phyloP scores from a whole-genome alignment of 805 yeast genomes.

The Saturnispora zaruensis region DNA sequence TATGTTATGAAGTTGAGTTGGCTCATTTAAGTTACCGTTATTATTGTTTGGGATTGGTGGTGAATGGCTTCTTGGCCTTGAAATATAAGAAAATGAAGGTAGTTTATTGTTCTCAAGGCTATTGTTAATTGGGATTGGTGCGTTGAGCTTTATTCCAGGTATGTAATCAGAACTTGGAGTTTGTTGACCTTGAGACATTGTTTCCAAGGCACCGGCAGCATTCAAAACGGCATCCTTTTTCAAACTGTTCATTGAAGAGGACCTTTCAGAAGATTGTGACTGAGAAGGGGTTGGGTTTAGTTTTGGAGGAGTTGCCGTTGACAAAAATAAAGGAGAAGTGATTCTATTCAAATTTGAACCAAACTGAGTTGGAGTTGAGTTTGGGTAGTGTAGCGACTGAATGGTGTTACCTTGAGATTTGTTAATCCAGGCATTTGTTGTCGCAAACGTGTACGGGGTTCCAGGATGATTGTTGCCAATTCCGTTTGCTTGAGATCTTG shows the following conservation, averaged over 20 bases:
- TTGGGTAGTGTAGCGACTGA: slow-evolving; percentile 56
- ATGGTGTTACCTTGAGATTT: slow-evolving; percentile 27
- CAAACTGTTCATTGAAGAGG: slow-evolving; percentile 20
- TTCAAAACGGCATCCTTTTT: slow-evolving; percentile 28
- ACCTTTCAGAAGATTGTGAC: slow-evolving; percentile 31
- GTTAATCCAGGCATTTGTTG: slow-evolving; percentile 23
- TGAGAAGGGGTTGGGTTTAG: slow-evolving; percentile 27
- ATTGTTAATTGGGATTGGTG: slow-evolving; percentile 13
- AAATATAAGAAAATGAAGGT: slow-evolving; percentile 22
- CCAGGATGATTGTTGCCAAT: slow-evolving; percentile 17
- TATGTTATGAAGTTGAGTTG: slow-evolving; percentile 13
- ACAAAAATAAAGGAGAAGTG: slow-evolving; percentile 55
- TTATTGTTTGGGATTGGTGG: neutral
- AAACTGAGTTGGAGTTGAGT: slow-evolving; percentile 62
- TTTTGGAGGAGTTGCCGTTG: slow-evolving; percentile 33
- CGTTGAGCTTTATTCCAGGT: slow-evolving; percentile 28
- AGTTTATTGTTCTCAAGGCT: slow-evolving; percentile 9
- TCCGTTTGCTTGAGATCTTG: slow-evolving; percentile 25
- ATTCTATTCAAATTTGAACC: slow-evolving; percentile 56
- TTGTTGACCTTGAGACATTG: slow-evolving; percentile 27
- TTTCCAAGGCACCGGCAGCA: slow-evolving; percentile 36
- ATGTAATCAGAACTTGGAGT: slow-evolving; percentile 20
- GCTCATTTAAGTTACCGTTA: slow-evolving; percentile 3
- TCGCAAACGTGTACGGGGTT: slow-evolving; percentile 24
- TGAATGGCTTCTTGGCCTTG: slow-evolving; percentile 5